Conservation (phyloP, 768 basidiomycete genomes). For the Lentinula sp. region DNA sequence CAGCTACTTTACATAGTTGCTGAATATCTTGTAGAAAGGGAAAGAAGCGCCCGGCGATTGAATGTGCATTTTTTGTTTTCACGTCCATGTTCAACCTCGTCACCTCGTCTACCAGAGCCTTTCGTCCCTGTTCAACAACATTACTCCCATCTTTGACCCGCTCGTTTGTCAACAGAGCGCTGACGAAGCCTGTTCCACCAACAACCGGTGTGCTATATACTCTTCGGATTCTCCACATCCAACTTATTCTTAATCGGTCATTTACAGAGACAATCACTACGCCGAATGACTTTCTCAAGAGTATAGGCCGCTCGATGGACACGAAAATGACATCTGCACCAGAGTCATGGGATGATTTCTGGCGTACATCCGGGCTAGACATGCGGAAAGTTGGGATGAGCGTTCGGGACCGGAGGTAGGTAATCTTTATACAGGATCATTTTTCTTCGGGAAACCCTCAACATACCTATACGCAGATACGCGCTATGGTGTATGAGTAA, state of each 20-base stretch:
- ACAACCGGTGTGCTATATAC: conserved; percentile 23
- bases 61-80: neutral
- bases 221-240: neutral
- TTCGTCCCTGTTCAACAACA: neutral
- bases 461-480: conserved; percentile 43
- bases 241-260: neutral
- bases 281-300: conserved; percentile 61
- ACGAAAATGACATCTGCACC: conserved; percentile 46
- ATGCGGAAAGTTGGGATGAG: conserved; percentile 62
- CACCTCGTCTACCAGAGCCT: neutral
- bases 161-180: conserved; percentile 27
- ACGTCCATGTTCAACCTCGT: neutral
- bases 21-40: too few relatives aligned
- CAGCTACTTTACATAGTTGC: too few relatives aligned
- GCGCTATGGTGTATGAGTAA: conserved; percentile 85
- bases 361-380: conserved; percentile 50
- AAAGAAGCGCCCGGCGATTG: too few relatives aligned
- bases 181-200: conserved; percentile 27
- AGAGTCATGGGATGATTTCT: conserved; percentile 68
- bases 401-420: conserved; percentile 68
- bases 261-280: conserved; percentile 44
- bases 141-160: conserved; percentile 23
- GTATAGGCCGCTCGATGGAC: conserved; percentile 66
- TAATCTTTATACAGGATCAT: conserved; percentile 5
- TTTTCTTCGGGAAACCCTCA: conserved; percentile 3